Evolutionary conservation across 768 basidiomycete species (phyloP).

Genomic region (Boletus tomentosulus): DNA sequence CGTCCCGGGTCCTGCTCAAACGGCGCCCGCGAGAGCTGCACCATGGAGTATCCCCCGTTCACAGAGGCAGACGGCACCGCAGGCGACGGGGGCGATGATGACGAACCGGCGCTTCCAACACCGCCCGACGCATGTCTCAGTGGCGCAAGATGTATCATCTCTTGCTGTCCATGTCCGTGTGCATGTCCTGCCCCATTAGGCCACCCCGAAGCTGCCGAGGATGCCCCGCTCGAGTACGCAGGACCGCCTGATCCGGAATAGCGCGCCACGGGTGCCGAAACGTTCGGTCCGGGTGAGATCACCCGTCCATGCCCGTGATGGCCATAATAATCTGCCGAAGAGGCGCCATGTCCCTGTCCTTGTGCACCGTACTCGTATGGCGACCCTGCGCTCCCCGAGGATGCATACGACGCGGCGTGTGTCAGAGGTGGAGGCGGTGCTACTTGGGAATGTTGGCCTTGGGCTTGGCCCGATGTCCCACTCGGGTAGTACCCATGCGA

Average conservation of each 20-base stretch:
- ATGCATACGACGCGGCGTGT: conserved; percentile 20
- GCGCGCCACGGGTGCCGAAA: conserved; percentile 12
- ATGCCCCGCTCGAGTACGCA: conserved; percentile 6
- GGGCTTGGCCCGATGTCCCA: conserved; percentile 15
- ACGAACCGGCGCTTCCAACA: conserved; percentile 12
- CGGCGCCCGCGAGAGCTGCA: conserved; percentile 30
- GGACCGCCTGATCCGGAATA: conserved; percentile 9
- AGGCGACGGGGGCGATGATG: conserved; percentile 29
- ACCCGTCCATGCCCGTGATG: conserved; percentile 18
- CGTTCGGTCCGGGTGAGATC: conserved; percentile 17
- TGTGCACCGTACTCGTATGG: conserved; percentile 22
- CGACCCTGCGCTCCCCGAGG: conserved; percentile 22
- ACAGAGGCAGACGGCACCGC: conserved; percentile 17
- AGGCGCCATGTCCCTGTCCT: conserved; percentile 15
- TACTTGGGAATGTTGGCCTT: conserved; percentile 17
- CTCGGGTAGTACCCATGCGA: conserved; percentile 19
- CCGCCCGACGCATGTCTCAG: conserved; percentile 22
- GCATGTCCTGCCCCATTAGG: conserved; percentile 8
- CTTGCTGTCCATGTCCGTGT: conserved; percentile 24
- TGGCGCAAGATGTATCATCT: conserved; percentile 35
- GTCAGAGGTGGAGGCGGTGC: conserved; percentile 12
- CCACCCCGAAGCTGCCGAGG: conserved; percentile 12
- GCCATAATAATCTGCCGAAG: conserved; percentile 24
- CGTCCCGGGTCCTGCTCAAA: conserved; percentile 30
- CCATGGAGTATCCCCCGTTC: conserved; percentile 22